Percentiles rank a stretch among this genome's conserved stretches.
phyloP scores from a whole-genome alignment of 257 asterid species.

The Petrea volubilis region DNA sequence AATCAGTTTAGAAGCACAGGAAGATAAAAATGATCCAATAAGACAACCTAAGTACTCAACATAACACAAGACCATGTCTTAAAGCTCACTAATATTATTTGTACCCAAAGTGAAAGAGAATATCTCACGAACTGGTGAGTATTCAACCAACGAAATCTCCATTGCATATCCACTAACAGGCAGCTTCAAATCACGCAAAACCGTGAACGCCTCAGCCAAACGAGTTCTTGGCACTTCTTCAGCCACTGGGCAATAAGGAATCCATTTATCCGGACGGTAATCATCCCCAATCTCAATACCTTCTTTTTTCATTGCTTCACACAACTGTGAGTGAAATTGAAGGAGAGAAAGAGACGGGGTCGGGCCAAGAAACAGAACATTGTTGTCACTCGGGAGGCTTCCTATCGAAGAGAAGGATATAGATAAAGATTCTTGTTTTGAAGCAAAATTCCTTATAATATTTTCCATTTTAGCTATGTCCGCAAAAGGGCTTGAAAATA shows the following conservation, averaged over 20 bases:
- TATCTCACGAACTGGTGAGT: slow-evolving; percentile 76
- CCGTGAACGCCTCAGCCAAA: slow-evolving; percentile 81
- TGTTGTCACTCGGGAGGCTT: slow-evolving; percentile 63
- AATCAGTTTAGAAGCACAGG: slow-evolving; percentile 19
- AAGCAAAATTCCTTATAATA: slow-evolving; percentile 46
- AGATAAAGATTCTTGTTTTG: slow-evolving; percentile 69
- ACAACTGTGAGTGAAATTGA: slow-evolving; percentile 72
- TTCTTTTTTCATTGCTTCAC: slow-evolving; percentile 79
- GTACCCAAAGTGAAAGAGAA: slow-evolving; percentile 69
- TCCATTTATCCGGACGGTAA: slow-evolving; percentile 74
- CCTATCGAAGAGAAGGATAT: slow-evolving; percentile 77
- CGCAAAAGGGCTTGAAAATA: slow-evolving; percentile 50
- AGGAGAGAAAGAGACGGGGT: slow-evolving; percentile 73
- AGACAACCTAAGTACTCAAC: not conserved
- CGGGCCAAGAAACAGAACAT: slow-evolving; percentile 71
- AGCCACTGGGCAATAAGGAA: slow-evolving; percentile 81
- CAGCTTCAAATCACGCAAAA: slow-evolving; percentile 73
- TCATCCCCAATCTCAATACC: slow-evolving; percentile 70
- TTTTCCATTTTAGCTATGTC: slow-evolving; percentile 68
- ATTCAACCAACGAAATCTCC: slow-evolving; percentile 85
- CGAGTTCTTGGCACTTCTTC: slow-evolving; percentile 78
- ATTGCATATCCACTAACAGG: slow-evolving; percentile 77
- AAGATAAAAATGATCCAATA: not conserved
- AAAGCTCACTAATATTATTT: slow-evolving; percentile 49
- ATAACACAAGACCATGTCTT: slow-evolving; percentile 21